Base-by-base conservation (phyloP, 352 stramenopile species). In the Phytophthora sp. region DNA sequence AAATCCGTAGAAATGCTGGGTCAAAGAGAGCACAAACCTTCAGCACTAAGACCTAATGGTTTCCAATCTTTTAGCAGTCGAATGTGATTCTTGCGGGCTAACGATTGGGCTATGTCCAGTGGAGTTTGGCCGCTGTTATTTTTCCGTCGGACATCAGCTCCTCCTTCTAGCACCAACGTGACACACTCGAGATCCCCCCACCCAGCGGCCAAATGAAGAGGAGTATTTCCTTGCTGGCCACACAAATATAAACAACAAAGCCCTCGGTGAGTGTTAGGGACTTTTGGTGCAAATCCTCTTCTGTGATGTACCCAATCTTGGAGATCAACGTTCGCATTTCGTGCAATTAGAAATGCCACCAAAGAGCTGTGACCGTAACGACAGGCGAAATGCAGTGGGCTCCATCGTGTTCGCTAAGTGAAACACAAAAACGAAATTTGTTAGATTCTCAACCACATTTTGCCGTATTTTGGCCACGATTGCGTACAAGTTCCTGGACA, bases 181-280 rank as follows among this genome's bases (percentile, higher is more conserved):
- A 77, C 76, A 31, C 79, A 90, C 3, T 67, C 54, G 8, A 89
- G 45, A 29, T 86, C 79, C 18, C 85, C 83, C 77, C 81, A 93
- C 0, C 82, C 85, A 56, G 83, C 79, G n/a, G 81, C 79, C 27
- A 93, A 39, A 52, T 93, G 83, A 8, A 93, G 54, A 9, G 85
- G 68, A 6, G 83, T 88, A 41, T 91, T 90, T n/a, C 83, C 79
- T 51, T 73, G 67, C 85, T 93, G 51, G 4, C 55, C 6, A 24
- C 45, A 16, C n/a, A 20, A 23, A 44, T 31, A 24, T 4, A 46
- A 42, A 42, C 8, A 4, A 46, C 11, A n/a, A 4, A 45, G 15
- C 8, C 29, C 29, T 18, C 27, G 16, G 24, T 47, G 9, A 33
- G 15, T 21, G 7, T 26, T 21, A 4, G 29, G 13, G 29, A 47